Evolutionary conservation across 371 early-diverging fungal genomes (phyloP).

Genomic region (Apophysomyces variabilis): DNA sequence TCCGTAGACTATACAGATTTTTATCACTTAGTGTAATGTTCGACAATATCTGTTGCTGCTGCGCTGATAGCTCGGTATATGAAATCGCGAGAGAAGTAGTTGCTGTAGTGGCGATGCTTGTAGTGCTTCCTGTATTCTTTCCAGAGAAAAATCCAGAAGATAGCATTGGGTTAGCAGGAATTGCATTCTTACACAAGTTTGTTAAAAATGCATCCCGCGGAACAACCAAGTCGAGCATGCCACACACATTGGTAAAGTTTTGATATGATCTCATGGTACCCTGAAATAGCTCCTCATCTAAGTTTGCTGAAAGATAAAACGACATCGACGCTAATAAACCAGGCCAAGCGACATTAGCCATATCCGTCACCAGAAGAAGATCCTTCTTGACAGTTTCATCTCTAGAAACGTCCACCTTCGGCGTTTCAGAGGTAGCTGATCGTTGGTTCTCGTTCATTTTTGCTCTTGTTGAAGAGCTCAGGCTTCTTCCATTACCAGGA

Average conservation of each 20-base stretch:
- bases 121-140: slow-evolving; percentile 31
- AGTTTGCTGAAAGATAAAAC: slow-evolving; percentile 72
- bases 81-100: slow-evolving; percentile 26
- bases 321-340: slow-evolving; percentile 83
- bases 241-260: slow-evolving; percentile 82
- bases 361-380: slow-evolving; percentile 70
- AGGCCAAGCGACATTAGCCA: slow-evolving; percentile 85
- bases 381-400: slow-evolving; percentile 53
- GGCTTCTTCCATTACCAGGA: slow-evolving; percentile 26
- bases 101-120: slow-evolving; percentile 24
- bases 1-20: slow-evolving; percentile 79
- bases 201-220: slow-evolving; percentile 88
- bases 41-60: slow-evolving; percentile 46
- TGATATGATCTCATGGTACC: slow-evolving; percentile 73
- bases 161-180: slow-evolving; percentile 63
- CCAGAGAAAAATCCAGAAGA: slow-evolving; percentile 39
- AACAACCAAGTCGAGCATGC: slow-evolving; percentile 77
- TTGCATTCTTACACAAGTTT: slow-evolving; percentile 78
- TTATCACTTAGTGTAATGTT: slow-evolving; percentile 70
- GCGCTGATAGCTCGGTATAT: slow-evolving; percentile 42
- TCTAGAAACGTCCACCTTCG: background rate
- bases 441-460: slow-evolving; percentile 3
- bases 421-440: background rate
- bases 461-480: slow-evolving; percentile 15
- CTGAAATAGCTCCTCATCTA: slow-evolving; percentile 89